Base-by-base conservation (phyloP, 306 rosid species). In the Inga leiocalycina region DNA sequence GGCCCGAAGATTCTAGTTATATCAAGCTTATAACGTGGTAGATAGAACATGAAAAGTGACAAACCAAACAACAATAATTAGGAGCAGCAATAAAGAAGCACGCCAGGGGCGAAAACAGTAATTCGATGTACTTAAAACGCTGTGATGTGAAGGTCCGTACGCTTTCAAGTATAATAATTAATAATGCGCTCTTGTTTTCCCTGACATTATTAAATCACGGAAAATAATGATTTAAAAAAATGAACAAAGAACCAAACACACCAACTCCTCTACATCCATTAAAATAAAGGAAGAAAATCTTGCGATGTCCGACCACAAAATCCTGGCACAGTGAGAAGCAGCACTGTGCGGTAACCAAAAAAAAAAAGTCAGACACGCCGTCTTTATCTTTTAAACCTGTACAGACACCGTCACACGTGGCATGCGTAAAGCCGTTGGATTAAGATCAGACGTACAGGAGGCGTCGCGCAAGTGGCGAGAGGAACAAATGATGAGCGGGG, bases 241-340 rank as follows among this genome's bases (percentile, higher is more conserved):
- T 24, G 3, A 32, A 17, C 32, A 48, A 56, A n/a, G 61, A 43
- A 15, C 22, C 30, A 11, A 22, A 70, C 6, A 30, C 0, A 34
- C 56, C 61, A 24, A 24, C 27, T 48, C 32, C n/a, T 72, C 45
- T 12, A 4, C 3, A 17, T 10, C 10, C 9, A 20, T 44, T 46
- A 35, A 20, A 24, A 51, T 24, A 83, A 79, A 69, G 71, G 16
- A 57, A 76, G 67, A 80, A 88, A 86, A 88, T 90, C 90, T 88
- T 80, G 74, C n/a, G 14, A 74, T 71, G 34, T 74, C 92, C 89
- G 93, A 90, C 92, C 89, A 75, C 78, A 75, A 86, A 88, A 90
- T 92, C 94, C 43, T 49, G 37, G 74, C 64, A 86, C 89, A 87
- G 92, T 74, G 20, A 78, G 78, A 44, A 71, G 62, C 77, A 22